Evolutionary conservation across 2,329 filamentous ascomycete species (phyloP), one percentile per base, ranked within the genome.

Genomic region (Trichoderma koningiopsis): DNA sequence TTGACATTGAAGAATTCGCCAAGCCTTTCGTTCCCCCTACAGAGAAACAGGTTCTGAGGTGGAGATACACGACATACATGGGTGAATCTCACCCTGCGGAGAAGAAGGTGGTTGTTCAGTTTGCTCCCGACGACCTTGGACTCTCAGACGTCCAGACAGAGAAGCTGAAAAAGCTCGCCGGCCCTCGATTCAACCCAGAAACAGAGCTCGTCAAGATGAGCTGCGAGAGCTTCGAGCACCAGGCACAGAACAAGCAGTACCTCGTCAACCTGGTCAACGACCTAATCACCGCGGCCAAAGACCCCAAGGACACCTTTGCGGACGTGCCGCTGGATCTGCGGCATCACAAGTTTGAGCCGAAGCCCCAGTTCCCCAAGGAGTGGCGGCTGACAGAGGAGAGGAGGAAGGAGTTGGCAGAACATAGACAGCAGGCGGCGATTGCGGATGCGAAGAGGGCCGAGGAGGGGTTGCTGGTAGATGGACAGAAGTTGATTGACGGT

Each of bases 201-300:
- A 93, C 85, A 67, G 89, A 94, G 74, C 83, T 93, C 70, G 85
- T 97, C 75, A 94, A 92, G 81, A 97, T 99, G 87, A 94, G 92
- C 77, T 92, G 92, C 82, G 96, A 98, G 80, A 89, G 90, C 77
- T 97, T 92, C 79, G 89, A 93, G 77, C 92, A 94, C 68, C 91
- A 93, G 77, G 93, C 94, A 22, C 94, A 98, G 83, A 99, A 99
- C 84, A 99, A 98, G 86, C 89, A 93, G n/a, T 96, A 96, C 79
- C 85, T 99, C 27, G 91, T 89, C 65, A 93, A 97, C 75, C 81
- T 93, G 60, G 87, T 98, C 61, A 85, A 91, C 72, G 87, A 85
- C 61, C 82, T 99, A 73, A 82, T 99, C 70, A 83, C 83, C 7
- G 89, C 93, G 77, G 93, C 94, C 70, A 92, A 89, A 84, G 91